phyloP scores from a whole-genome alignment of 148 eudicot species.

The Dianthus caryophyllus region DNA sequence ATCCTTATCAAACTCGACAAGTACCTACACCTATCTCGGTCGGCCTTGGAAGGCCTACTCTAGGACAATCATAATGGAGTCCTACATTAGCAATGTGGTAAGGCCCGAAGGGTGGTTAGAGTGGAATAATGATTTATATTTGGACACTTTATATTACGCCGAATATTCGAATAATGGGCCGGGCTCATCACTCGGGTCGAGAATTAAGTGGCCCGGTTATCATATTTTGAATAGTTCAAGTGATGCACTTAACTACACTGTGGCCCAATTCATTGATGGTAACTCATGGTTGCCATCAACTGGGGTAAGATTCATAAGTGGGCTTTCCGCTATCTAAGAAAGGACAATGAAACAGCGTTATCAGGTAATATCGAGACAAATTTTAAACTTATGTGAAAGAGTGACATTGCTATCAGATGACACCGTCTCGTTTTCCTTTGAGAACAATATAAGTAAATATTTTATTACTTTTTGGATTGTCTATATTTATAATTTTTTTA shows the following conservation, averaged over 20 bases:
- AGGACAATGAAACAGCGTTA: conserved; percentile 1
- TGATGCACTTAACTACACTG: conserved; percentile 53
- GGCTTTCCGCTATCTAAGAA: conserved; percentile 20
- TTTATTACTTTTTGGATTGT: background rate
- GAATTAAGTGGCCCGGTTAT: conserved; percentile 75
- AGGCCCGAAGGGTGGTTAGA: conserved; percentile 82
- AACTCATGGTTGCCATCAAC: conserved; percentile 78
- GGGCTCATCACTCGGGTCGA: conserved; percentile 42
- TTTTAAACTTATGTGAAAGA: too few species aligned
- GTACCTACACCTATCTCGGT: conserved; percentile 60
- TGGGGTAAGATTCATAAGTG: conserved; percentile 28
- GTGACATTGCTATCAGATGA: too few species aligned
- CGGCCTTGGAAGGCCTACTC: conserved; percentile 82
- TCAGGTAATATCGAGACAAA: too few species aligned
- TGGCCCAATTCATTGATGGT: conserved; percentile 62
- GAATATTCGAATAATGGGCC: conserved; percentile 77
- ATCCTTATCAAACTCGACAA: conserved; percentile 11
- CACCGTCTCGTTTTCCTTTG: too few species aligned
- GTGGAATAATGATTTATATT: conserved; percentile 57
- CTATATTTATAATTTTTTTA: conserved; percentile 2
- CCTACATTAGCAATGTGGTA: conserved; percentile 45
- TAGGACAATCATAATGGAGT: conserved; percentile 65
- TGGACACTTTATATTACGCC: conserved; percentile 62
- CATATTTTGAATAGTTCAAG: conserved; percentile 46
- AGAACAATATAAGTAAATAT: background rate